Evolutionary conservation across 768 basidiomycete genomes (phyloP).

Genomic region (Artomyces pyxidatus): DNA sequence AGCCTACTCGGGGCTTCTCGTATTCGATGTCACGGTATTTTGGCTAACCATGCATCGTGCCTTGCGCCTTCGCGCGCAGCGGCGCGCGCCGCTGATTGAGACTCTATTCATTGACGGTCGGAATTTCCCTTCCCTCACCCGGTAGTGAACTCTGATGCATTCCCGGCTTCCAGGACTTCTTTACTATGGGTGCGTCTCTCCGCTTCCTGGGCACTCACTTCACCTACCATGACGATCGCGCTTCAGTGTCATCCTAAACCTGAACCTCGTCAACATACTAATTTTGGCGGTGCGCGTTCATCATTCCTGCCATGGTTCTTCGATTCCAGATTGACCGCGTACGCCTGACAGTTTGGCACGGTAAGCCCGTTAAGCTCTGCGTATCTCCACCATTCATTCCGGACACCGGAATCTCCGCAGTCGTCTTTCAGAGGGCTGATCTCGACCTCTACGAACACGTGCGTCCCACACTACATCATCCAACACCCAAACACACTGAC

Average conservation of each 20-base stretch:
- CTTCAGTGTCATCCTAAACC: conserved; percentile 6
- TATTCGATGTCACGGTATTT: conserved; percentile 16
- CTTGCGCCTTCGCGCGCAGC: conserved; percentile 4
- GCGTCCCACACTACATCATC: neutral
- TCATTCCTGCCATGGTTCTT: neutral
- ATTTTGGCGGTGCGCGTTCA: conserved; percentile 1
- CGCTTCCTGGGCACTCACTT: neutral
- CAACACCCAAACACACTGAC: too few species aligned
- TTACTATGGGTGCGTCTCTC: conserved; percentile 11
- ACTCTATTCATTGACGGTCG: conserved; percentile 7
- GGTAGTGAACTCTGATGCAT: neutral
- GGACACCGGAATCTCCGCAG: neutral
- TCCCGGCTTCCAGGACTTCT: conserved; percentile 2
- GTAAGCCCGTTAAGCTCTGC: neutral
- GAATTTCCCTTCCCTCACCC: neutral
- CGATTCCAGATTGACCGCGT: neutral
- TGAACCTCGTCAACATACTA: conserved; percentile 8
- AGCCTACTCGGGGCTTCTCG: conserved; percentile 13
- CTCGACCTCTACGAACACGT: conserved; percentile 6
- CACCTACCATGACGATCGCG: neutral
- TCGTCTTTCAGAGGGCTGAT: neutral
- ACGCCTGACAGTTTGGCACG: neutral
- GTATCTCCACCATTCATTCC: neutral
- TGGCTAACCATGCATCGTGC: conserved; percentile 11
- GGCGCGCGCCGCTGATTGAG: conserved; percentile 6